phyloP scores from a whole-genome alignment of 495 filamentous ascomycete species.

The Cairneyella variabilis region DNA sequence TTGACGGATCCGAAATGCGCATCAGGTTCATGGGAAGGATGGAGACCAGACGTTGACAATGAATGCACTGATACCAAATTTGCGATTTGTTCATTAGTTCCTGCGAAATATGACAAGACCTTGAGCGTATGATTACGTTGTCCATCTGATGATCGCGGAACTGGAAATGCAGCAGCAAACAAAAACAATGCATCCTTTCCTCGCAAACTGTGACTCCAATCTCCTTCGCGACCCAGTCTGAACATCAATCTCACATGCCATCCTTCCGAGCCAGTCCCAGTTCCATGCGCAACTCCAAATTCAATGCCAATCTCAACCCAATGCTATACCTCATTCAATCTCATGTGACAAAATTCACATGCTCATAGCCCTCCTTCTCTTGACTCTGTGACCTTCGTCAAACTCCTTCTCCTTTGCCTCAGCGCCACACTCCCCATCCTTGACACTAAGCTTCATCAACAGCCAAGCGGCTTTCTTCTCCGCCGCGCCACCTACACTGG shows the following conservation, averaged over 20 bases:
- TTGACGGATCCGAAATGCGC: neutral
- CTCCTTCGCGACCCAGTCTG: constrained; percentile 6
- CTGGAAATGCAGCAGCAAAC: too few relatives aligned
- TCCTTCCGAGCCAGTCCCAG: neutral
- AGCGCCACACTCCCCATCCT: constrained; percentile 31
- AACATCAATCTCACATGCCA: constrained; percentile 5
- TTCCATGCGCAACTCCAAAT: neutral
- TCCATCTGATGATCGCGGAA: too few relatives aligned
- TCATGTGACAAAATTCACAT: too few relatives aligned
- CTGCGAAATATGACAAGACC: too few relatives aligned
- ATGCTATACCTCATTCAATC: too few relatives aligned
- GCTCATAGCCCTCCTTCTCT: constrained; percentile 26
- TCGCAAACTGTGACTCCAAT: neutral
- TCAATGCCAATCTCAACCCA: neutral
- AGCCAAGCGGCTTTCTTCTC: constrained; percentile 56
- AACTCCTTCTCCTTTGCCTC: constrained; percentile 9
- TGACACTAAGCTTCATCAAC: constrained; percentile 50
- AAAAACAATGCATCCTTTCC: neutral
- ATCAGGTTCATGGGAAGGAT: too few relatives aligned
- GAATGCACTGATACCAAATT: too few relatives aligned
- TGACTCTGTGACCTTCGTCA: neutral
- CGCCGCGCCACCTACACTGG: neutral
- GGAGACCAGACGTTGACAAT: too few relatives aligned
- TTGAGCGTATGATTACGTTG: too few relatives aligned
- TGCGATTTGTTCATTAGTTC: too few relatives aligned